These are phyloP conservation scores for Coemansia sp. DNA, from an alignment of 192 early-diverging fungal genomes.

Conservation along the genomic window DNA sequence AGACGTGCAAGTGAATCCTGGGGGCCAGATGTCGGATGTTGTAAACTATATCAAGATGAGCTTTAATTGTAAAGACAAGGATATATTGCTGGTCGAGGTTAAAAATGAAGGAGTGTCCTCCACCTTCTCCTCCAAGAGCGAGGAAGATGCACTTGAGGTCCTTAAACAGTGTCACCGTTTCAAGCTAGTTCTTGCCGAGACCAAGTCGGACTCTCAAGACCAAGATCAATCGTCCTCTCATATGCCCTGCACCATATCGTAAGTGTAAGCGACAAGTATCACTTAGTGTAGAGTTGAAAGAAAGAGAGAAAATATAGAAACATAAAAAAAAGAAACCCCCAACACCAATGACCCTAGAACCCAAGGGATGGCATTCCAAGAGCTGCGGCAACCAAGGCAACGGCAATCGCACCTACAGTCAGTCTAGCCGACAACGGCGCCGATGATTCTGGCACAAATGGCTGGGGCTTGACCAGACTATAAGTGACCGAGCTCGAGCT, in stretches of 20 bases:
- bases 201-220: not conserved
- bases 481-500: slow-evolving; percentile 13
- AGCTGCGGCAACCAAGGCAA: slow-evolving; percentile 23
- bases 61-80: not conserved
- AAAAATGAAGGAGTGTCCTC: not conserved
- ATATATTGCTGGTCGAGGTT: not conserved
- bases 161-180: not conserved
- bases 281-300: not conserved
- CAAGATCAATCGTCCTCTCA: not conserved
- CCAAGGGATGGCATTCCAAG: slow-evolving; percentile 18
- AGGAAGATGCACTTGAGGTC: not conserved
- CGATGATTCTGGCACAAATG: slow-evolving; percentile 37
- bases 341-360: slow-evolving; percentile 1
- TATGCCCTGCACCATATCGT: not conserved
- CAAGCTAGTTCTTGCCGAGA: not conserved
- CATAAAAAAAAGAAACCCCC: not conserved
- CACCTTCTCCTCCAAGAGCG: not conserved
- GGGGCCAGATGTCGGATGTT: not conserved
- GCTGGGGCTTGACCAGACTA: slow-evolving; percentile 25
- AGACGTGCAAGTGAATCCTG: not conserved
- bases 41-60: not conserved
- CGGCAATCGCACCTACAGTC: slow-evolving; percentile 16
- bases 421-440: slow-evolving; percentile 8
- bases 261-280: not conserved
- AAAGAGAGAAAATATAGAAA: not conserved